Evolutionary conservation across 1,284 basidiomycete genomes (phyloP), one percentile per base, ranked within the genome.

Genomic region (Chondrostereum purpureum): DNA sequence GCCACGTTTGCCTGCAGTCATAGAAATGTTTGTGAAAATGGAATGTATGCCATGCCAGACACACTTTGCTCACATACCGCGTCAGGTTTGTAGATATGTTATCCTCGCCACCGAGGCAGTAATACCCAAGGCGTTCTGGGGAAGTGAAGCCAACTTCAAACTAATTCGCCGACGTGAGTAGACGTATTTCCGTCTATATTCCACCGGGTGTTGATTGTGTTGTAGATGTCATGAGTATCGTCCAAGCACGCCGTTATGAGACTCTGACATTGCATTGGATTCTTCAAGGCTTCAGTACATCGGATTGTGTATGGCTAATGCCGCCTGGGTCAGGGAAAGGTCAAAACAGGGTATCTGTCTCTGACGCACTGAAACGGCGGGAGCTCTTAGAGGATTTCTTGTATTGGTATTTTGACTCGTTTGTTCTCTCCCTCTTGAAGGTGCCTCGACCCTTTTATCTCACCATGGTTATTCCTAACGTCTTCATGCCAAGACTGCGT

Each of bases 331-430:
- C 54, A 5, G 63, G 62, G 10, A 51, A 47, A 13, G 58, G 61
- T 37, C 77, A 80, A 47, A 53, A 55, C 8, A 68, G 80, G 39
- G 72, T 82, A 0, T 69, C 80, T 2, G 74, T 78, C 1, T 77
- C 78, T 0, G 93, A 96, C 54, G 66, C 78, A 1, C 54, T 78
- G 19, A 92, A 89, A 59, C 77, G 89, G 6, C 70, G 77, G n/a
- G 77, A 88, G 56, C 64, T 98, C 10, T 60, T 92, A 0, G 78
- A 88, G 56, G 90, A 95, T 46, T 88, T 95, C 55, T 50, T 98
- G 5, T 88, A 83, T 59, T 99, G 94, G 94, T 83, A 94, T 50
- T 92, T 97, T 51, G 89, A 94, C 55, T 83, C 80, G 0, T 88
- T 94, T 57, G 59, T 99, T 4, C 67, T 91, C 2, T 81, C 87